Base-by-base conservation (phyloP, 2,329 filamentous ascomycete species). In the Aspergillus udagawae region DNA sequence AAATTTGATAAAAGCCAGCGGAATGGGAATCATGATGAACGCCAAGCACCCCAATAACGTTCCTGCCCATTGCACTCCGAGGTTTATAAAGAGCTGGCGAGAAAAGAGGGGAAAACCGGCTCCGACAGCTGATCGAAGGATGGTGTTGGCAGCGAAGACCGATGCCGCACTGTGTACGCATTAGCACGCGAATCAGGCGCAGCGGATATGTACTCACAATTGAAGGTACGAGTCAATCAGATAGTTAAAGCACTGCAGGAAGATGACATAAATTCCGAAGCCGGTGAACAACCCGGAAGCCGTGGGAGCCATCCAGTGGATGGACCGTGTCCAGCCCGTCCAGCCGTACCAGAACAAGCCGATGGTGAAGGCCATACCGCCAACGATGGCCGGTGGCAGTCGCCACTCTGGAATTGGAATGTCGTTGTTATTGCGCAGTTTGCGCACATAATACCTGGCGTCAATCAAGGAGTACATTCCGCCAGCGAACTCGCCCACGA, bases 221-320 rank as follows among this genome's bases (percentile, higher is more conserved):
- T 68, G 69, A 29, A 76, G 63, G 59, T 76, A 77, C 1, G 72
- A 70, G 44, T 76, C 74, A 25, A 77, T 69, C 44, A 77, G 51
- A 48, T 76, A 72, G 48, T 72, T 73, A 60, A 73, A 74, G 20
- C 69, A 66, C 49, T 70, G 67, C 41, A 73, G 54, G 55, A 74
- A 73, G 55, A 73, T 71, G 27, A 65, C 65, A 32, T 66, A 66
- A 35, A 73, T 68, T 8, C 69, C 70, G 49, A 73, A 73, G 5
- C 70, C 70, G 10, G 64, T 66, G 21, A 71, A 44, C 1, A 72
- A 49, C n/a, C 72, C 72, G 2, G 66, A 68, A 3, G 65, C 67
- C 2, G 70, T 70, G n/a, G 71, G 70, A 7, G 67, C 69, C 62
- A 71, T 71, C 69, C 70, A 74, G 58, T 73, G 71, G 25, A 72